phyloP scores from a whole-genome alignment of 1,284 basidiomycete genomes.

The Moesziomyces globuligerus region DNA sequence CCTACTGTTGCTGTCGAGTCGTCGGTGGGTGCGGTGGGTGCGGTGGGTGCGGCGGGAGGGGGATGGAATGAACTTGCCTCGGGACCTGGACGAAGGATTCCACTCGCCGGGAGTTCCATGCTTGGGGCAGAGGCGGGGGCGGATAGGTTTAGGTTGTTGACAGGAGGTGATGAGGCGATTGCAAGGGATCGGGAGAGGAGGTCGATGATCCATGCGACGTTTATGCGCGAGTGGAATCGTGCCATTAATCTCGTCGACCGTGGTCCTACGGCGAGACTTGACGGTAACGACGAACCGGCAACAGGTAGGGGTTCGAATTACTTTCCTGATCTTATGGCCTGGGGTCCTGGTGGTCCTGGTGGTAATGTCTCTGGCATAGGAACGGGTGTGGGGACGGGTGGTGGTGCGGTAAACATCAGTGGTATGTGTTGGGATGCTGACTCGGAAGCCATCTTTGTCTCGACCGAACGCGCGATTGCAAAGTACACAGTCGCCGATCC shows the following conservation, averaged over 20 bases:
- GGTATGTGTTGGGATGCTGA: constrained; percentile 56
- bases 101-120: not conserved
- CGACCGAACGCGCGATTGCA: constrained; percentile 41
- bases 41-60: constrained; percentile 5
- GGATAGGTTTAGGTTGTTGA: constrained; percentile 23
- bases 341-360: no score
- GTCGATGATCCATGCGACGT: constrained; percentile 35
- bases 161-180: constrained; percentile 22
- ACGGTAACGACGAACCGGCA: not conserved
- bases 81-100: not conserved
- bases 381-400: no score
- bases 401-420: constrained; percentile 42
- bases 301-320: constrained; percentile 6
- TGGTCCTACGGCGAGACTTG: no score
- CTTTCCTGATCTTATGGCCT: constrained; percentile 6
- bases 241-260: constrained; percentile 28
- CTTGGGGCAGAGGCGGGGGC: no score
- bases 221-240: constrained; percentile 41
- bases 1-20: constrained; percentile 3
- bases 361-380: no score
- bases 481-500: constrained; percentile 34
- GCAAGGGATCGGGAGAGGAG: constrained; percentile 27
- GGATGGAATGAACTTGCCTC: not conserved
- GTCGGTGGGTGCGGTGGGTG: not conserved
- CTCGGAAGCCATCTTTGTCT: constrained; percentile 41